These are phyloP conservation scores for Rhinocladiella similis DNA, from an alignment of 2,329 filamentous ascomycete genomes.

Conservation along the genomic window DNA sequence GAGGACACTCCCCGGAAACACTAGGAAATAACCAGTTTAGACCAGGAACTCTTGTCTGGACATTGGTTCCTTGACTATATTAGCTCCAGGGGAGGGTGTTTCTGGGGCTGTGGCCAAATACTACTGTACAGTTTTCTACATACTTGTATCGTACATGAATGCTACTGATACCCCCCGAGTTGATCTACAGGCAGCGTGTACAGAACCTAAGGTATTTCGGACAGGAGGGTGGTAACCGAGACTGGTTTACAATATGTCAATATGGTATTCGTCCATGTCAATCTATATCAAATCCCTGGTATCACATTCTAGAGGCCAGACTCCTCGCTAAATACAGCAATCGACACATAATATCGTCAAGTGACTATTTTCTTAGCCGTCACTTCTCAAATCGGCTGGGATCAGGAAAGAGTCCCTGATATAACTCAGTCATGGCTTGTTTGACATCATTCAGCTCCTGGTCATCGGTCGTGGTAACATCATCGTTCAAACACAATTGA, in stretches of 20 bases:
- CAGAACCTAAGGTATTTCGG: too few species aligned
- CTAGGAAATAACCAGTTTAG: slow-evolving; percentile 1
- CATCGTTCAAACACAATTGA: slow-evolving; percentile 25
- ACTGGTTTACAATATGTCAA: too few species aligned
- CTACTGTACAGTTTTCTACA: too few species aligned
- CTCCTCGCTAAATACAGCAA: background rate
- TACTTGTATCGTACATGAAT: too few species aligned
- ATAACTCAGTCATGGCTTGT: slow-evolving; percentile 22
- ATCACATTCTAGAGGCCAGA: too few species aligned
- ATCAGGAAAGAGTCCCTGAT: slow-evolving; percentile 19
- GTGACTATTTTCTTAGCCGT: background rate
- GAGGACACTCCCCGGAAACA: background rate
- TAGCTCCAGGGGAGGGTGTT: too few species aligned
- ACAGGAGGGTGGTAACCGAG: too few species aligned
- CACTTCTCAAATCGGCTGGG: slow-evolving; percentile 3
- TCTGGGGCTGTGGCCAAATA: too few species aligned
- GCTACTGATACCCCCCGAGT: too few species aligned
- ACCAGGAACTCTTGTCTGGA: background rate
- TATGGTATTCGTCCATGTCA: too few species aligned
- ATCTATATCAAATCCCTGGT: too few species aligned
- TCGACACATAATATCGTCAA: slow-evolving; percentile 3
- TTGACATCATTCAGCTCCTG: slow-evolving; percentile 17
- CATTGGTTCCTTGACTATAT: background rate
- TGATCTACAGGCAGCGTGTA: too few species aligned
- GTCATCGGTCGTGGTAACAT: slow-evolving; percentile 19